phyloP scores from a whole-genome alignment of 2,329 filamentous ascomycete genomes.

The Diatrype stigma region DNA sequence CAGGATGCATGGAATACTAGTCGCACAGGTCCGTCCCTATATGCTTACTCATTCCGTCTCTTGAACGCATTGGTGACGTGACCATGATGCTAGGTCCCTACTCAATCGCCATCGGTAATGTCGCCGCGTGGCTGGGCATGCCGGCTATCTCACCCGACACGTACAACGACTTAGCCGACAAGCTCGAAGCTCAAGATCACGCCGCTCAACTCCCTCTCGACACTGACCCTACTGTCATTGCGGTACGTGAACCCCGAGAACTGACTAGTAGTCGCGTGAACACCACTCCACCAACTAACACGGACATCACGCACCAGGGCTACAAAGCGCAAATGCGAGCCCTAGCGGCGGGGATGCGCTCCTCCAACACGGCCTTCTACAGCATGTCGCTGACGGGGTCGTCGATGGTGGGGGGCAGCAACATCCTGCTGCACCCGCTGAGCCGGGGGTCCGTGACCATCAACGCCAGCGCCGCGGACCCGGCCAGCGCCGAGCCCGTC shows the following conservation, averaged over 20 bases:
- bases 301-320: slow-evolving; percentile 15
- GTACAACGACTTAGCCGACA: slow-evolving; percentile 27
- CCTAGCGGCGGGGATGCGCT: slow-evolving; percentile 30
- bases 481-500: slow-evolving; percentile 29
- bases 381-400: not conserved
- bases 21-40: slow-evolving; percentile 17
- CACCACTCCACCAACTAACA: not conserved
- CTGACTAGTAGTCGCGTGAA: too few species aligned
- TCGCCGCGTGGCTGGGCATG: slow-evolving; percentile 32
- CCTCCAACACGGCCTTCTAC: slow-evolving; percentile 32
- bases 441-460: slow-evolving; percentile 36
- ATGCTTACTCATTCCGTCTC: slow-evolving; percentile 2
- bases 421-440: slow-evolving; percentile 31
- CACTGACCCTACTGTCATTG: slow-evolving; percentile 28
- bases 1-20: slow-evolving; percentile 25
- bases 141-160: slow-evolving; percentile 28
- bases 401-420: slow-evolving; percentile 16
- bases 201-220: slow-evolving; percentile 27
- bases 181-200: slow-evolving; percentile 28
- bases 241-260: slow-evolving; percentile 8
- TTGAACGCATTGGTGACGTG: not conserved
- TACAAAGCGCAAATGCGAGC: slow-evolving; percentile 34
- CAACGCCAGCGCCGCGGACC: slow-evolving; percentile 34
- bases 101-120: slow-evolving; percentile 31
- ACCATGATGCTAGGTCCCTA: slow-evolving; percentile 24